These are phyloP conservation scores for Claviceps maximensis DNA, from an alignment of 2,329 filamentous ascomycete genomes.

Conservation along the genomic window DNA sequence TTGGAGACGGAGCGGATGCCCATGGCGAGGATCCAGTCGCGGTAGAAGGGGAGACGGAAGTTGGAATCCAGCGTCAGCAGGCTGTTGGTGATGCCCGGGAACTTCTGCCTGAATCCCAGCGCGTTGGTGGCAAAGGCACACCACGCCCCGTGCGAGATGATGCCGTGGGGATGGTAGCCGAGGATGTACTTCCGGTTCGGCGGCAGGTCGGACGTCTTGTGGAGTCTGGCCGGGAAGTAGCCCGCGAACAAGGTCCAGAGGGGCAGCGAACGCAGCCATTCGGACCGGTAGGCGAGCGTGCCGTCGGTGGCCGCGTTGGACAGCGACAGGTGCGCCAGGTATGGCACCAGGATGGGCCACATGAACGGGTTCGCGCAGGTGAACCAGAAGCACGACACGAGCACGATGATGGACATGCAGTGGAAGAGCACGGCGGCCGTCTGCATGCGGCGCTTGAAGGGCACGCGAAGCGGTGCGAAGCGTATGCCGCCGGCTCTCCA, in stretches of 20 bases:
- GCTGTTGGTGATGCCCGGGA: constrained; percentile 90
- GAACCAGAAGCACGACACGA: constrained; percentile 75
- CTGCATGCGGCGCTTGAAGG: constrained; percentile 57
- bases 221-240: constrained; percentile 82
- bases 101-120: constrained; percentile 72
- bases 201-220: constrained; percentile 69
- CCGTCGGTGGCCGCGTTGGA: constrained; percentile 69
- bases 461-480: constrained; percentile 70
- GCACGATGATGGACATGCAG: constrained; percentile 55
- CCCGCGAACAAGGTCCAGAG: constrained; percentile 83
- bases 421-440: constrained; percentile 68
- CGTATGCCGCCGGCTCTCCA: constrained; percentile 46
- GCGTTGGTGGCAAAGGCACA: constrained; percentile 84
- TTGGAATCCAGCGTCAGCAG: constrained; percentile 90
- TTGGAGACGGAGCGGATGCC: constrained; percentile 81
- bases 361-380: constrained; percentile 81
- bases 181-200: constrained; percentile 88
- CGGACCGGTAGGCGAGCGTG: constrained; percentile 58
- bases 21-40: constrained; percentile 84
- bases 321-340: constrained; percentile 71
- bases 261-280: constrained; percentile 57
- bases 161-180: constrained; percentile 93
- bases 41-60: constrained; percentile 85
- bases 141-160: constrained; percentile 94
- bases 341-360: constrained; percentile 68